Evolutionary conservation across 2,329 filamentous ascomycete species (phyloP), one percentile per base, ranked within the genome.

Genomic region (Talaromyces sp.): DNA sequence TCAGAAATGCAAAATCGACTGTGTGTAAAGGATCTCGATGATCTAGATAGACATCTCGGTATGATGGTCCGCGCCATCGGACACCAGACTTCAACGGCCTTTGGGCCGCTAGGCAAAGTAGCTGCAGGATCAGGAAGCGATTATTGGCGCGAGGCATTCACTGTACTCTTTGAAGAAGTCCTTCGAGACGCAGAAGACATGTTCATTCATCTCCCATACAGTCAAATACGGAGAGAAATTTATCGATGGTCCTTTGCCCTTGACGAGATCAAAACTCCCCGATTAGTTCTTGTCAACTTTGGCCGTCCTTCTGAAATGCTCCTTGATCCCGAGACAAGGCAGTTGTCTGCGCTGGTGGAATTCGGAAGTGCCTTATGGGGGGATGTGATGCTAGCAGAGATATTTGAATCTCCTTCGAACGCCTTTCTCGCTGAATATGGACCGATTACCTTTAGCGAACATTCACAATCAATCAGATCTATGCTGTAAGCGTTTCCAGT

Each of bases 161-260:
- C 79, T 25, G 67, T 70, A 5, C 76, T 86, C 42, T 73, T 86
- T 21, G 84, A 86, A 69, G 74, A 78, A 11, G 73, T 81, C 8
- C 73, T 87, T 25, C 82, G 82, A 16, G 84, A 86, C 67, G 82
- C 80, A 16, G 84, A 87, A 69, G 84, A 86, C 63, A 82, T 83
- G 71, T 80, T 85, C 12, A 79, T 87, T 66, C 82, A 80, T 63
- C 69, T 86, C 6, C 84, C 84, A 0, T 86, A 86, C 67, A 77
- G 81, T 9, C 79, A 80, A 60, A 81, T 86, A 62, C 79, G 84
- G 37, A 76, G 80, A 63, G 78, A 82, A 60, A 64, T 83, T n/a
- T 71, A 68, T 52, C 77, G 76, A 33, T 74, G 83, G 39, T 75
- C 76, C 1, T 69, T 75, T 9, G 72, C 73, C 0, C 75, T 87